Conservation (phyloP, 148 eudicot genomes). For the Rhododendron henanense region DNA sequence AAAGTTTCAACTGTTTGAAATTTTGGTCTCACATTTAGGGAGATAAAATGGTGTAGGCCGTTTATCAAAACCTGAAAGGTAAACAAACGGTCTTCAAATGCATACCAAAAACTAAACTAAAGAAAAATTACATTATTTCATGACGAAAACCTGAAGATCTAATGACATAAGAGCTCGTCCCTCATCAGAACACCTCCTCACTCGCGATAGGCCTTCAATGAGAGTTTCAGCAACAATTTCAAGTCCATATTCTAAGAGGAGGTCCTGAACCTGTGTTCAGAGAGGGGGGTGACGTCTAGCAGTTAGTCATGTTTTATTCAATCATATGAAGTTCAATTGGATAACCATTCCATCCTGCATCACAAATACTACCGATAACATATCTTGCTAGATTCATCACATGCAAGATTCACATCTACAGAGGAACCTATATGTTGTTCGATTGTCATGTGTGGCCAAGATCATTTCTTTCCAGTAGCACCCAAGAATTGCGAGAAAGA, state of each 20-base stretch:
- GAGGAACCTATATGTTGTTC: background rate
- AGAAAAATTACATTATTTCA: background rate
- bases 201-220: conserved; percentile 83
- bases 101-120: background rate
- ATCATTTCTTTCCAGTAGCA: background rate
- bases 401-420: background rate
- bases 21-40: conserved; percentile 71
- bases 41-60: conserved; percentile 82
- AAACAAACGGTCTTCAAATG: background rate
- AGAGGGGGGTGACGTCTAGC: background rate
- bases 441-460: background rate
- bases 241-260: conserved; percentile 75
- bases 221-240: conserved; percentile 86
- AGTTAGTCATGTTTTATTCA: background rate
- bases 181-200: conserved; percentile 89
- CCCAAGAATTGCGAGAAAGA: background rate
- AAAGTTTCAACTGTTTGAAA: conserved; percentile 79
- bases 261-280: conserved; percentile 64
- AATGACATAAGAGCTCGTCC: conserved; percentile 97
- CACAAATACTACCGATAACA: too few species aligned
- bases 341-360: too few species aligned
- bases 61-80: conserved; percentile 78
- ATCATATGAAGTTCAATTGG: background rate
- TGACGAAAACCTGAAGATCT: conserved; percentile 74
- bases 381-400: background rate